These are phyloP conservation scores for Umbilicus rupestris DNA, from an alignment of 164 flowering plant genomes.

Conservation along the genomic window DNA sequence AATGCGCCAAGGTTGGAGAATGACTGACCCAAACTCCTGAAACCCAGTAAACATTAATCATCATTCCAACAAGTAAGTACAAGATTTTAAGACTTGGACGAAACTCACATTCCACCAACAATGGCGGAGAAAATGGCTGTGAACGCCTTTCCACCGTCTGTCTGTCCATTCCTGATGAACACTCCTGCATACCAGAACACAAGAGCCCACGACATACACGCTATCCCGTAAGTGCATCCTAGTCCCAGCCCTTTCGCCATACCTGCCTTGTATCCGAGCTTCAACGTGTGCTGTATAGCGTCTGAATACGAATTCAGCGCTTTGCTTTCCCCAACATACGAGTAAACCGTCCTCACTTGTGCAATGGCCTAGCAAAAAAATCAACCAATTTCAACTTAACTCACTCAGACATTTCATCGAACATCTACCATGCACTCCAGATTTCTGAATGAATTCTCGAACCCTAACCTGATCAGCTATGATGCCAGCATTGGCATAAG, in stretches of 20 bases:
- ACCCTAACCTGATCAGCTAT: slow-evolving; percentile 80
- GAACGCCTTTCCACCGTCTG: slow-evolving; percentile 96
- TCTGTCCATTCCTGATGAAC: slow-evolving; percentile 82
- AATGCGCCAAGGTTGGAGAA: slow-evolving; percentile 96
- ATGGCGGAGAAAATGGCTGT: slow-evolving; percentile 97
- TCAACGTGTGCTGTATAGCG: slow-evolving; percentile 75
- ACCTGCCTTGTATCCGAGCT: slow-evolving; percentile 95
- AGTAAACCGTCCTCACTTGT: slow-evolving; percentile 90
- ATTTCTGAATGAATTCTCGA: too few species aligned
- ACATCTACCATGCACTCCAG: not conserved
- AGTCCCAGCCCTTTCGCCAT: slow-evolving; percentile 97
- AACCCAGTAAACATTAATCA: not conserved
- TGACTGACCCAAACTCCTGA: slow-evolving; percentile 97
- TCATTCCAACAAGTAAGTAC: not conserved
- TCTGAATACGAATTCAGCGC: slow-evolving; percentile 77
- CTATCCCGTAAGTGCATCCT: slow-evolving; percentile 93
- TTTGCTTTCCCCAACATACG: slow-evolving; percentile 91
- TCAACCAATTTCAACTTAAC: not conserved
- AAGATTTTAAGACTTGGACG: not conserved
- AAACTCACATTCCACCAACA: slow-evolving; percentile 94
- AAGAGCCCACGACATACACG: slow-evolving; percentile 99
- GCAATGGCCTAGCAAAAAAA: slow-evolving; percentile 61
- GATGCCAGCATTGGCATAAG: slow-evolving; percentile 83
- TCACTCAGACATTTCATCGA: not conserved
- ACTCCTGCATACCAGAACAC: slow-evolving; percentile 99